A percentile compares a stretch with the other conserved stretches of the same genome.
phyloP scores from a whole-genome alignment of 495 filamentous ascomycete genomes.

The Trichocladium antarcticum region DNA sequence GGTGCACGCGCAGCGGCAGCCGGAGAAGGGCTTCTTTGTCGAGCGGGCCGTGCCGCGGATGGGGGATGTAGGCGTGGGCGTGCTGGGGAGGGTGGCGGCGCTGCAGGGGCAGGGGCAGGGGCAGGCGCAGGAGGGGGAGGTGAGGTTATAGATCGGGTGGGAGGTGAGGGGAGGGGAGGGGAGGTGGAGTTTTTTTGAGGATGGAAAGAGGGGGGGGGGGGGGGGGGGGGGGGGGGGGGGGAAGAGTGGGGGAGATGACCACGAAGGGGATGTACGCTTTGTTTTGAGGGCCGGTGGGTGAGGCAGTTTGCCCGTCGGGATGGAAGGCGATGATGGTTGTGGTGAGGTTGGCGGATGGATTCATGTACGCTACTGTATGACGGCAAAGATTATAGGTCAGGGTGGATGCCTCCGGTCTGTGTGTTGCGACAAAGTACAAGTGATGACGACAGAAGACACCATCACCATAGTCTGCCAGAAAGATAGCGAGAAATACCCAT shows the following conservation, averaged over 20 bases:
- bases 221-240: neutral
- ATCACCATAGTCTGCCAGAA: no score
- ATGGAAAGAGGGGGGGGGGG: neutral
- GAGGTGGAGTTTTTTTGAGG: neutral
- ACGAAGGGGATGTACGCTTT: no score
- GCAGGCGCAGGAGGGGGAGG: slow-evolving; percentile 2
- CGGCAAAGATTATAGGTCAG: neutral
- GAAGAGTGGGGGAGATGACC: no score
- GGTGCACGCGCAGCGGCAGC: slow-evolving; percentile 60
- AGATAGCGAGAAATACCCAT: neutral
- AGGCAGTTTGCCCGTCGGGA: neutral
- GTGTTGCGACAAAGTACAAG: no score
- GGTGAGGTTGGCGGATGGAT: neutral
- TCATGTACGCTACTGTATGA: slow-evolving; percentile 7
- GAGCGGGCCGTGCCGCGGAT: slow-evolving; percentile 42
- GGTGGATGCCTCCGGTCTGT: neutral
- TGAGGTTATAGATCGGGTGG: slow-evolving; percentile 6
- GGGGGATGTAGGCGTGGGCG: neutral
- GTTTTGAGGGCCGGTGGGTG: no score
- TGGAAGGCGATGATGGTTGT: neutral
- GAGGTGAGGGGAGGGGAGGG: neutral
- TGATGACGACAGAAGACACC: no score
- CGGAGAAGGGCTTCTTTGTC: slow-evolving; percentile 75
- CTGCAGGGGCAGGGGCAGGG: neutral
- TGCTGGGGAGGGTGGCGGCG: neutral